Percentiles rank a stretch among this genome's conserved stretches.
phyloP scores from a whole-genome alignment of 23 red algal genomes.

The Pyropia yezoensis region DNA sequence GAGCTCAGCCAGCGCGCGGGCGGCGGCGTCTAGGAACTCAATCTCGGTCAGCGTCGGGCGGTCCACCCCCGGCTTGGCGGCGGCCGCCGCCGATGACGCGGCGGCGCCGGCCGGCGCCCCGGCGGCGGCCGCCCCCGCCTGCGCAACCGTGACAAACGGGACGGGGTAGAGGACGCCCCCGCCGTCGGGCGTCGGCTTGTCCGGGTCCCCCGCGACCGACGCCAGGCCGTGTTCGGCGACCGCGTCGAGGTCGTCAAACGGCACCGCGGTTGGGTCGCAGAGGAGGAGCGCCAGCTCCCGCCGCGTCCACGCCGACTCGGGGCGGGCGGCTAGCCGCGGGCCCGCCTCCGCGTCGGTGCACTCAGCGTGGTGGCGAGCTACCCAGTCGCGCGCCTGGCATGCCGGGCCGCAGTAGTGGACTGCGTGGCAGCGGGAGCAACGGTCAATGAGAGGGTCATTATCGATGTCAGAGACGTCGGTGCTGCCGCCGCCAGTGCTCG shows the following conservation, averaged over 20 bases:
- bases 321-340: slow-evolving; percentile 16
- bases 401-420: slow-evolving; percentile 34
- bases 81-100: too few species aligned
- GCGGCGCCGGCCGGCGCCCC: too few species aligned
- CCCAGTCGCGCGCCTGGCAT: slow-evolving; percentile 42
- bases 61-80: too few species aligned
- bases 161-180: slow-evolving; percentile 26
- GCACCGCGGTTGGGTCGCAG: slow-evolving; percentile 37
- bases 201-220: slow-evolving; percentile 2
- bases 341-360: slow-evolving; percentile 17
- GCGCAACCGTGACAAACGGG: slow-evolving; percentile 29
- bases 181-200: not conserved
- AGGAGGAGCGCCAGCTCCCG: slow-evolving; percentile 59
- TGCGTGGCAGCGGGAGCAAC: slow-evolving; percentile 17
- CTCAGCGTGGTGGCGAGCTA: slow-evolving; percentile 11
- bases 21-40: too few species aligned
- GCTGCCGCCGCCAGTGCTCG: too few species aligned
- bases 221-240: slow-evolving; percentile 17
- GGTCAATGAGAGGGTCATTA: slow-evolving; percentile 6
- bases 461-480: not conserved
- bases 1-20: too few species aligned
- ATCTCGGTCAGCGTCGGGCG: too few species aligned
- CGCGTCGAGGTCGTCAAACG: slow-evolving; percentile 80
- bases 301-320: slow-evolving; percentile 31
- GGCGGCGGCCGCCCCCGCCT: too few species aligned